Base-by-base conservation (phyloP, 129 eudicot species). In the Heracleum sosnowskyi region DNA sequence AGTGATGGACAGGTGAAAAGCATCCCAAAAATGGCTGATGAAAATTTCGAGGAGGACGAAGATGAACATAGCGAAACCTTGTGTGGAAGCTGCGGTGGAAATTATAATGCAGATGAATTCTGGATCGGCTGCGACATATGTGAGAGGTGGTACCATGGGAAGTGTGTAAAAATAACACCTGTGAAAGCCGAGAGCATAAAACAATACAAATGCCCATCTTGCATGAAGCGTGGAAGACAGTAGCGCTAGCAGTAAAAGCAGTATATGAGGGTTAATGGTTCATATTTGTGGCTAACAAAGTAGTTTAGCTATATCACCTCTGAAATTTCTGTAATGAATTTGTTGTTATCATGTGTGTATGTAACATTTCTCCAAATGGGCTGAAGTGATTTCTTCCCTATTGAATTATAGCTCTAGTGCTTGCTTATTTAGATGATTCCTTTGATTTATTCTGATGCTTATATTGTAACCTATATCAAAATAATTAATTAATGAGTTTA, bases 91-190 rank as follows among this genome's bases (percentile, higher is more conserved):
- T 94, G 98, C 29, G 96, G 97, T 39, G 98, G 98, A 35, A 91
- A 88, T 36, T 94, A 94, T 85, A 94, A 82, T 49, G 90, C 88
- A 10, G 98, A 94, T 76, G 98, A 94, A 85, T 94, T 94, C 73
- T 94, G 98, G 98, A 94, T 94, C 8, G 97, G 98, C 35, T 94
- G 98, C 20, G 98, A 94, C 79, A 85, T 94, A 7, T 94, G 98
- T 55, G 98, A 94, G 78, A 86, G 89, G 79, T 94, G 98, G 98
- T 94, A 74, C 76, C 98, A 94, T 75, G 98, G 98, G 11, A 94
- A 94, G 85, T 94, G 98, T 49, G 98, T 94, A 80, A 94, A 88
- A 82, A 94, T 94, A 64, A 94, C 98, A 11, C 98, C 98, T 79
- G 92, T 93, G 16, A 94, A 88, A 72, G 98, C 98, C 7, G 98